Base-by-base conservation (phyloP, 352 stramenopile species). In the Phytophthora litchii region DNA sequence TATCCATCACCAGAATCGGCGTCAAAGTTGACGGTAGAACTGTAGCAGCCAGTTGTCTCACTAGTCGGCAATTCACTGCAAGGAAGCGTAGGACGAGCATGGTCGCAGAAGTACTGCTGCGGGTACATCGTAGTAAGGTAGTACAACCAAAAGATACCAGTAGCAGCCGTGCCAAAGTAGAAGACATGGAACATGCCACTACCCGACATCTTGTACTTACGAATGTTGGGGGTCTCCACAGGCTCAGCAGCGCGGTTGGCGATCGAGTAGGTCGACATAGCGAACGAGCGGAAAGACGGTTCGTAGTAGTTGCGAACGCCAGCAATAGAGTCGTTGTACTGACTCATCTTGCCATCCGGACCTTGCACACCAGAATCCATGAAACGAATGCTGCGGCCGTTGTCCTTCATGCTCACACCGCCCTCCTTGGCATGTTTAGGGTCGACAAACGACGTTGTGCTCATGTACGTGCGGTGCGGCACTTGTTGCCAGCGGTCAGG, bases 171-270 rank as follows among this genome's bases (percentile, higher is more conserved):
- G n/a, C 85, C 38, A 21, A 96, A 90, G 80, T 95, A 95, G 43
- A 96, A 76, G 5, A 96, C 29, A 71, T 96, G 85, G 70, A 94
- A 96, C 50, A 94, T 82, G 32, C 79, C 80, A 21, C 72, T 78
- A 31, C 85, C 87, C 17, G 83, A 94, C 80, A 96, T 96, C 74
- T 93, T 92, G 81, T 94, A 96, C 84, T 94, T 95, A 36, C 87
- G 85, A 23, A 96, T 94, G 73, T 96, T 96, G 40, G 87, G 87
- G 44, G 87, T 95, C 69, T 94, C 83, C 12, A 94, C 87, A 0
- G 87, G 85, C 49, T 95, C 87, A 35, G 83, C 87, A 8, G 87
- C 87, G 25, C 87, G 87, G 72, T 94, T 94, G 1, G 85, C 87
- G 62, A 95, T 95, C 58, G 85, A 94, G 69, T 94, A 95, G 32